Percentiles rank a stretch among this genome's conserved stretches.
Evolutionary conservation across 805 yeast species (phyloP).

Genomic region (Isabelozyma pseudorhagii): DNA sequence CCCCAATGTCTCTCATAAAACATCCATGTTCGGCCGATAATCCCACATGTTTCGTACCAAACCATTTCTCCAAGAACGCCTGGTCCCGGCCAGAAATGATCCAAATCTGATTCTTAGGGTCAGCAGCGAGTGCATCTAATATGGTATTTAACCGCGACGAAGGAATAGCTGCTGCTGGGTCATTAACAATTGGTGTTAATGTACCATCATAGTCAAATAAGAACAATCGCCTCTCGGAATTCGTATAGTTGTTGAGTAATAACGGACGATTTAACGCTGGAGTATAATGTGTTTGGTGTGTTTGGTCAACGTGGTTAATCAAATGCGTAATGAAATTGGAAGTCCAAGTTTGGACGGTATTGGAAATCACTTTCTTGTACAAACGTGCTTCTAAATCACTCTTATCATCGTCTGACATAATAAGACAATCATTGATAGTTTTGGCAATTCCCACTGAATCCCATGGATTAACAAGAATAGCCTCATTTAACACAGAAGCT

Average conservation of each 20-base stretch:
- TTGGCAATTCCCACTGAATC: conserved; percentile 91
- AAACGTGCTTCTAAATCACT: conserved; percentile 47
- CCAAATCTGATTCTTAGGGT: conserved; percentile 88
- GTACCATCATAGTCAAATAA: conserved; percentile 98
- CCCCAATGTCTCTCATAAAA: conserved; percentile 74
- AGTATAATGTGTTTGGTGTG: conserved; percentile 44
- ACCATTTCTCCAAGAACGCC: conserved; percentile 81
- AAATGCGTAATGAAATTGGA: conserved; percentile 53
- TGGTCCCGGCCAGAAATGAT: conserved; percentile 95
- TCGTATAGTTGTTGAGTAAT: conserved; percentile 55
- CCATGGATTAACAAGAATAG: conserved; percentile 93
- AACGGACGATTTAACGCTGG: conserved; percentile 79
- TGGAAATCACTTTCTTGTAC: conserved; percentile 60
- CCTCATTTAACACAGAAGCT: conserved; percentile 63
- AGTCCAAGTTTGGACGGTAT: conserved; percentile 83
- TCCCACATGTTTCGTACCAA: conserved; percentile 73
- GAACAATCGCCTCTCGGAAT: conserved; percentile 69
- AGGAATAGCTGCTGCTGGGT: conserved; percentile 98
- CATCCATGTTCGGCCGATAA: conserved; percentile 98
- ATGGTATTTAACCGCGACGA: conserved; percentile 64
- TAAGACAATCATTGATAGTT: conserved; percentile 67
- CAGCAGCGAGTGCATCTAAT: conserved; percentile 59
- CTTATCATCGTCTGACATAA: conserved; percentile 45
- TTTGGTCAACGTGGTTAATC: conserved; percentile 34
- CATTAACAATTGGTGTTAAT: conserved; percentile 90